Evolutionary conservation across 2,329 filamentous ascomycete species (phyloP), one percentile per base, ranked within the genome.

Genomic region (Rutstroemia sydowiana): DNA sequence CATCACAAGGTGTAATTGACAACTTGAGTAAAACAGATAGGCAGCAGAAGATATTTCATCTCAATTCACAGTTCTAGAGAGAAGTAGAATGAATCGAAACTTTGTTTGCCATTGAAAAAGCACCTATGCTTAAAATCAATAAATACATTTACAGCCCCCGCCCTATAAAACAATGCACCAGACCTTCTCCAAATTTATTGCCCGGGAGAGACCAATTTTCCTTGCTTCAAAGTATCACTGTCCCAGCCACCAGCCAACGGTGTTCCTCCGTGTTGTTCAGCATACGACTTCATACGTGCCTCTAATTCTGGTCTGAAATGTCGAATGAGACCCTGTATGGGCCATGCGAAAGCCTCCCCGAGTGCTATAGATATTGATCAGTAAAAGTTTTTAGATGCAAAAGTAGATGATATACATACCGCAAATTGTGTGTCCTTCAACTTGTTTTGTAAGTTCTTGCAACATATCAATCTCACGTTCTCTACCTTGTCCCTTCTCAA

Each of bases 371-470:
- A 55, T 55, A 45, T 59, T 61, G 39, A 59, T 56, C 40, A 45
- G 10, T 31, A 26, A 36, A 26, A 14, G 0, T 32, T 39, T 10
- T 32, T n/a, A 11, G 20, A 9, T 28, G 2, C 30, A 28, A n/a
- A 16, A 10, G 23, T 42, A n/a, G 42, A 23, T 28, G 13, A 16
- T 40, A 18, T 44, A 75, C 82, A 68, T 80, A 87, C 84, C 93
- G 73, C 93, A 98, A 66, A 98, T 98, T 44, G 93, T 97, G 77
- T 98, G 93, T 10, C 93, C 93, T 75, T 98, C 93, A 56, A 98
- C 93, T 75, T 98, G 93, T 80, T 98, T 98, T 58, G 93, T 98
- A 63, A 98, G 75, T 77, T 98, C 93, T 75, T 96, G 93, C 61
- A 98, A 81, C 93, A 98, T 98, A 70, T 98, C 93, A 69, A 98